Percentiles rank a stretch among this genome's conserved stretches.
These are phyloP conservation scores for Apiotrichum brassicae DNA, from an alignment of 1,284 basidiomycete genomes.

Conservation along the genomic window DNA sequence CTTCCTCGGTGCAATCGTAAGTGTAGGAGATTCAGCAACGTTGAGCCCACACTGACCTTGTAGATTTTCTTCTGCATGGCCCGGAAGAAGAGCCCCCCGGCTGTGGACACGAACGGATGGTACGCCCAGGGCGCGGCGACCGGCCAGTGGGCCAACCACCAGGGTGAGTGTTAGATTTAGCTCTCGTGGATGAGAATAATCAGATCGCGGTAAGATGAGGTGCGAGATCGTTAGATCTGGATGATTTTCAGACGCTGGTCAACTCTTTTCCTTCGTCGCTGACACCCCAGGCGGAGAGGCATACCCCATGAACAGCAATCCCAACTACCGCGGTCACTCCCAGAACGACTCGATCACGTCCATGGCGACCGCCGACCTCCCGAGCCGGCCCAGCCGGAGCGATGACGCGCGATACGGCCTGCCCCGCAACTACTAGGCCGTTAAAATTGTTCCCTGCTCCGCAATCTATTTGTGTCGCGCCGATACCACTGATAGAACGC, in stretches of 20 bases:
- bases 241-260: too few relatives aligned
- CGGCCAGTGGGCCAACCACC: slow-evolving; percentile 2
- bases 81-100: slow-evolving; percentile 2
- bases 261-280: too few relatives aligned
- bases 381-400: not conserved
- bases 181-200: too few relatives aligned
- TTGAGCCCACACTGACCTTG: too few relatives aligned
- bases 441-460: too few relatives aligned
- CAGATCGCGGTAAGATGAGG: too few relatives aligned
- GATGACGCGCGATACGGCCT: not conserved
- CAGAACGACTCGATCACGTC: slow-evolving; percentile 1
- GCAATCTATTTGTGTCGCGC: too few relatives aligned
- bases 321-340: not conserved
- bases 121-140: slow-evolving; percentile 10
- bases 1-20: slow-evolving; percentile 24
- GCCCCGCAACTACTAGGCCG: not conserved
- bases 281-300: not conserved
- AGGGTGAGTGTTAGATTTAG: not conserved
- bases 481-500: too few relatives aligned
- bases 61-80: slow-evolving; percentile 6
- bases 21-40: too few relatives aligned
- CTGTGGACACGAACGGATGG: slow-evolving; percentile 10
- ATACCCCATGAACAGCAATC: not conserved
- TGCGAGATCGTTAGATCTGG: too few relatives aligned
- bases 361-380: slow-evolving; percentile 13